Evolutionary conservation across 2,329 filamentous ascomycete species (phyloP).

Genomic region (Emericellopsis atlantica): DNA sequence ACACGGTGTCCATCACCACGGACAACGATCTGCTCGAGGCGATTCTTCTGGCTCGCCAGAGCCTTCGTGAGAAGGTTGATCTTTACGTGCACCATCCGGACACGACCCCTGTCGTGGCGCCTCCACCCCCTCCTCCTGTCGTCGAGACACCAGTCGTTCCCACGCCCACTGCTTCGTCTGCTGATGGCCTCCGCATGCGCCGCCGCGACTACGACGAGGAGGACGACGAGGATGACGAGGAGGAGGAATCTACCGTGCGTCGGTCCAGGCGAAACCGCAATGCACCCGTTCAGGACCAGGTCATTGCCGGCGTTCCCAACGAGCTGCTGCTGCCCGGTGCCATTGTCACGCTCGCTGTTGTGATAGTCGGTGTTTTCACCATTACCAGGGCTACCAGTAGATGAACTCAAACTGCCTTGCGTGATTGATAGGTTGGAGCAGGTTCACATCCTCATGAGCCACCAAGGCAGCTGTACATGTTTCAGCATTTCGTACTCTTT

Average conservation of each 20-base stretch:
- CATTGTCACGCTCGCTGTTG: constrained; percentile 87
- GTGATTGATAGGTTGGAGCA: no score
- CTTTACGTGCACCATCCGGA: constrained; percentile 91
- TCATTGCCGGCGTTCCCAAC: constrained; percentile 87
- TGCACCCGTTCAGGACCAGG: constrained; percentile 50
- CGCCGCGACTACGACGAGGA: constrained; percentile 33
- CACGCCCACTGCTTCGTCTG: constrained; percentile 36
- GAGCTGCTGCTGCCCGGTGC: constrained; percentile 87
- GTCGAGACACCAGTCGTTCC: constrained; percentile 24
- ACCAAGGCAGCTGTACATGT: constrained; percentile 16
- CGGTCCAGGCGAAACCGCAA: constrained; percentile 27
- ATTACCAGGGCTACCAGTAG: constrained; percentile 57
- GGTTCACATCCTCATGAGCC: no score
- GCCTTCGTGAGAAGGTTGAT: constrained; percentile 82
- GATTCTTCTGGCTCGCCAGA: constrained; percentile 67
- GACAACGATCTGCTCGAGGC: constrained; percentile 89
- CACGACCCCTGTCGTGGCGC: constrained; percentile 67
- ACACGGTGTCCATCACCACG: constrained; percentile 92
- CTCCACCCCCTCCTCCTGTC: constrained; percentile 29
- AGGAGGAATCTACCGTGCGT: constrained; percentile 33
- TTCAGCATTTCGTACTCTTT: constrained; percentile 9
- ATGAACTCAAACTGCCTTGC: constrained; percentile 14
- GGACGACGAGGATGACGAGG: constrained; percentile 38
- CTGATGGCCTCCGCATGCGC: constrained; percentile 34
- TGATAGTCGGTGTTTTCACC: constrained; percentile 87